Percentiles rank a stretch among this genome's conserved stretches.
These are phyloP conservation scores for Exophiala viscosa DNA, from an alignment of 2,329 filamentous ascomycete genomes.

Conservation along the genomic window DNA sequence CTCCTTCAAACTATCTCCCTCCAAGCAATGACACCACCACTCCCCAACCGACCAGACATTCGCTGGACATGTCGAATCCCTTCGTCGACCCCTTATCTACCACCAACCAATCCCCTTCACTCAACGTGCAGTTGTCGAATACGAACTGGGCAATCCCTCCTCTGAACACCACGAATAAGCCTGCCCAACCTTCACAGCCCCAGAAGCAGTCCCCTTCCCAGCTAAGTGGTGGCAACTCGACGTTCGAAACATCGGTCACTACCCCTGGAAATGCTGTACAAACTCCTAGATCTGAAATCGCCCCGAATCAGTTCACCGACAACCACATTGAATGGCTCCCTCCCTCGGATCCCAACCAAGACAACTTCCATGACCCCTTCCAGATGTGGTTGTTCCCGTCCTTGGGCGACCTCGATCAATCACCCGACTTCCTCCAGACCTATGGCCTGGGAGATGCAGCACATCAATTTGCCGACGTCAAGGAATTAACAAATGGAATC, in stretches of 20 bases:
- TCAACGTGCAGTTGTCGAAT: slow-evolving; percentile 13
- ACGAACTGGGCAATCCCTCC: slow-evolving; percentile 16
- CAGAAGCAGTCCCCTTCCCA: slow-evolving; percentile 18
- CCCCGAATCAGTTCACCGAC: slow-evolving; percentile 15
- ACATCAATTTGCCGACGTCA: slow-evolving; percentile 10
- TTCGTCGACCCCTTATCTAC: slow-evolving; percentile 10
- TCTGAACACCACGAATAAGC: slow-evolving; percentile 14
- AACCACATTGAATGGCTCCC: slow-evolving; percentile 22
- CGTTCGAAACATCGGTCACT: slow-evolving; percentile 18
- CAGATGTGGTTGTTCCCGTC: slow-evolving; percentile 27
- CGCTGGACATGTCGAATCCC: slow-evolving; percentile 15
- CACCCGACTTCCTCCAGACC: slow-evolving; percentile 21
- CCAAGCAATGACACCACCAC: slow-evolving; percentile 10
- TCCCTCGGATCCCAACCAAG: slow-evolving; percentile 11
- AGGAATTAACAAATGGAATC: slow-evolving; percentile 12
- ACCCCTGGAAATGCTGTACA: slow-evolving; percentile 18
- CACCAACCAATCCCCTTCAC: slow-evolving; percentile 10
- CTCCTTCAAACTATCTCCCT: slow-evolving; percentile 19
- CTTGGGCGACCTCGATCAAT: slow-evolving; percentile 22
- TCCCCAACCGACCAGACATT: slow-evolving; percentile 12
- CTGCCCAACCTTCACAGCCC: slow-evolving; percentile 6
- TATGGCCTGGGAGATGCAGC: slow-evolving; percentile 14
- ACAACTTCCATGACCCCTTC: slow-evolving; percentile 24
- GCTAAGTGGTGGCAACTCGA: slow-evolving; percentile 19
- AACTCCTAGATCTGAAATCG: slow-evolving; percentile 19